These are phyloP conservation scores for Fraxinus nigra DNA, from an alignment of 305 asterid genomes.

Conservation along the genomic window DNA sequence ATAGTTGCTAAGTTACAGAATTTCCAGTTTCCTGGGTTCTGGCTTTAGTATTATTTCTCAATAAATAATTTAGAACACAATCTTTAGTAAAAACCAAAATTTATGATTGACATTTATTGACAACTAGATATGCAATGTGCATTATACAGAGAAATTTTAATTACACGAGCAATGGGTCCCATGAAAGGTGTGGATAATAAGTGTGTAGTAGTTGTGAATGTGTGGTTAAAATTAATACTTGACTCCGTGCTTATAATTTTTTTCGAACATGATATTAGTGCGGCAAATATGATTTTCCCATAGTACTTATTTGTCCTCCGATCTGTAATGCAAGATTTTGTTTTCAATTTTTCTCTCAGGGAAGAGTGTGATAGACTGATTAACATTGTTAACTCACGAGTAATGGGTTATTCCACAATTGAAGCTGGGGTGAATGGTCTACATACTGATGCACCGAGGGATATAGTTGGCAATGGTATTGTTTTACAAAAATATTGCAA, in stretches of 20 bases:
- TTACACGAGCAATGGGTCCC: background rate
- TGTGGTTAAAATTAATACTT: background rate
- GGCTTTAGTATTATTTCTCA: background rate
- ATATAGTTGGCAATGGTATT: slow-evolving; percentile 37
- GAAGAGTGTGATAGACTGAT: slow-evolving; percentile 66
- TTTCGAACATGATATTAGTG: background rate
- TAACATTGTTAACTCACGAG: slow-evolving; percentile 57
- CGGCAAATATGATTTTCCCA: background rate
- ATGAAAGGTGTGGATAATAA: background rate
- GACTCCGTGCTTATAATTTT: background rate
- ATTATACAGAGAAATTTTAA: background rate
- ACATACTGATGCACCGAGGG: slow-evolving; percentile 28
- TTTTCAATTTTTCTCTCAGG: slow-evolving; percentile 37
- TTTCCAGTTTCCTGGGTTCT: background rate
- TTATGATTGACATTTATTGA: background rate
- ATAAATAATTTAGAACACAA: background rate
- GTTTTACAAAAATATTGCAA: slow-evolving; percentile 13
- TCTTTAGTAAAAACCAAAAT: background rate
- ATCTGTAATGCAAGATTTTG: slow-evolving; percentile 1
- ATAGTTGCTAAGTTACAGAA: background rate
- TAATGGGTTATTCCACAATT: slow-evolving; percentile 38
- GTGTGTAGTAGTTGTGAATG: background rate
- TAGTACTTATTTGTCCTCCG: slow-evolving; percentile 2
- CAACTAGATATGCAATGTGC: background rate
- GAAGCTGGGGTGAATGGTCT: slow-evolving; percentile 34